These are phyloP conservation scores for Gymnopilus junonius DNA, from an alignment of 768 basidiomycete species.

Conservation along the genomic window DNA sequence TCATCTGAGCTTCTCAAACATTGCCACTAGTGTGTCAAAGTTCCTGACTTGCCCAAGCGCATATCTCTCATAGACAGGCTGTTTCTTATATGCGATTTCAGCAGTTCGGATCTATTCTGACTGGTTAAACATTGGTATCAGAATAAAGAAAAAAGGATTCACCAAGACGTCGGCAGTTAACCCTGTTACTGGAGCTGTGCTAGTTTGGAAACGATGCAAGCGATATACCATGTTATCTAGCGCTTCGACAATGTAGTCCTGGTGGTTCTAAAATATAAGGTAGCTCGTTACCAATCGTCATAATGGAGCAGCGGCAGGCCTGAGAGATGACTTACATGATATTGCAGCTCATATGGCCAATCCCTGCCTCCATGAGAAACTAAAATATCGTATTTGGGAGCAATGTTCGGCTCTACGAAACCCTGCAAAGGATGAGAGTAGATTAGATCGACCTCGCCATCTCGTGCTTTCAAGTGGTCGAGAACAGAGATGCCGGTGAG, in stretches of 20 bases:
- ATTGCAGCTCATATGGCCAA: conserved; percentile 72
- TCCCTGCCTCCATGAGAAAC: conserved; percentile 57
- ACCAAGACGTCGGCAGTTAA: conserved; percentile 81
- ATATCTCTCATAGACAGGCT: conserved; percentile 56
- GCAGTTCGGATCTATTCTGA: conserved; percentile 59
- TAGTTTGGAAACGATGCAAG: conserved; percentile 76
- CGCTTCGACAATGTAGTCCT: conserved; percentile 48
- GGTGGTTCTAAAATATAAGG: conserved; percentile 44
- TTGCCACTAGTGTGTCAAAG: conserved; percentile 8
- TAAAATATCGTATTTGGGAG: conserved; percentile 42
- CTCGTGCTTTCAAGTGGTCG: conserved; percentile 49
- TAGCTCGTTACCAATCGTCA: neutral
- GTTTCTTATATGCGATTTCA: conserved; percentile 57
- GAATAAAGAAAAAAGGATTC: conserved; percentile 21
- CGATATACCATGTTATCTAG: conserved; percentile 59
- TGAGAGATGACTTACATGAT: conserved; percentile 54
- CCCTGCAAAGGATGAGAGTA: conserved; percentile 79
- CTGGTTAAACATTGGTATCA: neutral
- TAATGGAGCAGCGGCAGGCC: neutral
- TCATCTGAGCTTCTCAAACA: conserved; percentile 2
- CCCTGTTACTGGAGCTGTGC: conserved; percentile 77
- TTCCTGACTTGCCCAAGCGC: conserved; percentile 36
- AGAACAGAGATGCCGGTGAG: conserved; percentile 58
- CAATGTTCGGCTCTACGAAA: conserved; percentile 59
- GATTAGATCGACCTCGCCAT: conserved; percentile 73